Evolutionary conservation across 1,139 yeast species (phyloP), one percentile per base, ranked within the genome.

Genomic region (Debaryomycetaceae sp.): DNA sequence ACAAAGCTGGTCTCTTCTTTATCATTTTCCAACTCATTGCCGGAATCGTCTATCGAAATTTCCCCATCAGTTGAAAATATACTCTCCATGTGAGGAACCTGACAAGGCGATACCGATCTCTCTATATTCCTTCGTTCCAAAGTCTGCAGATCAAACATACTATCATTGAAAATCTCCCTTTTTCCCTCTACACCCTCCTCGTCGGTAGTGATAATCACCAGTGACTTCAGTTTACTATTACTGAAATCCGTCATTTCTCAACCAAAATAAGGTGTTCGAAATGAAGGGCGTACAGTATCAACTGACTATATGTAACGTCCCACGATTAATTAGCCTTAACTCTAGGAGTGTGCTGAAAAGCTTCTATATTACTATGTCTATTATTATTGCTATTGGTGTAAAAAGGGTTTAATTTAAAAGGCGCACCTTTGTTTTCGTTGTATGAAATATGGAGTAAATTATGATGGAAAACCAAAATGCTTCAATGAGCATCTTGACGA

Each of bases 31-130:
- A 11, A 22, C 9, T 37, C 22, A 22, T 17, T 24, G 24, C 33
- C 9, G n/a, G 37, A 34, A 14, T 36, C 39, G 13, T 39, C 14
- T 34, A 42, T 27, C 47, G 38, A 7, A 48, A 44, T 5, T 48
- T 34, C 3, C 50, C 17, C 41, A 31, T 17, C 24, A 8, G 11
- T 31, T 14, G 27, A 9, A 6, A 24, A 14, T 30, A 9, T 8
- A 5, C 9, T 31, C 14, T 14, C 36, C 3, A 27, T 5, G 9
- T 17, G 37, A n/a, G 17, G 37, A 6, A 39, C 45, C 39, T 62
- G 66, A 41, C 64, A 48, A 6, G 70, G 70, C 5, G 68, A 62
- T 5, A 65, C 66, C 4, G 70, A 65, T 24, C 68, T 51, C 23
- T 64, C 67, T 17, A 60, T 36, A n/a, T 59, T 4, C 31, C 8